Base-by-base conservation (phyloP, 495 filamentous ascomycete species). In the Xylaria nigripes region DNA sequence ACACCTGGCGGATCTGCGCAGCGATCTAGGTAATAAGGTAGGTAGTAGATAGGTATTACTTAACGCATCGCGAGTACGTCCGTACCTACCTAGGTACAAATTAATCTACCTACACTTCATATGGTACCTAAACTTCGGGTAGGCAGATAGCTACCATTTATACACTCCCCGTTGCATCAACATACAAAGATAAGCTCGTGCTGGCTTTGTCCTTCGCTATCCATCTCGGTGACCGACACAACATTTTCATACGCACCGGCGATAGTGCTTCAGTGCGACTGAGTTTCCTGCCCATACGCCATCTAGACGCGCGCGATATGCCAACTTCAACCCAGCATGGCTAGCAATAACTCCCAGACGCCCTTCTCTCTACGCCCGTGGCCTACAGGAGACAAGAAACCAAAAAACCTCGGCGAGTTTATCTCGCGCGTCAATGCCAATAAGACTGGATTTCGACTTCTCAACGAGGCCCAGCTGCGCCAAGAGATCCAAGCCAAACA, bases 401-500 rank as follows among this genome's bases (percentile, higher is more conserved):
- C 78, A n/a, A 79, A 83, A 51, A 78, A 73, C 12, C 70, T 94
- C 12, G 74, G 79, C n/a, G 79, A 83, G 36, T 80, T 90, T 46
- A 88, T 93, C 51, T 68, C 76, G 44, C 84, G 89, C 50, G 85
- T 92, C 69, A 88, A 86, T 64, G 68, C 74, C 34, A 79, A 91
- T 58, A 82, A 81, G 53, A 89, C 87, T 23, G 81, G 83, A 7
- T 91, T 95, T 56, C 81, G 85, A 30, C 76, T 79, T 48, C 69
- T 90, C 58, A 84, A 78, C 48, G 81, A 86, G 65, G 76, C 78
- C 30, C 72, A 78, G 16, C 63, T 90, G 2, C 76, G 74, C 15
- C 75, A 79, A 36, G 79, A 84, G 62, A 81, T 87, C 30, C 73
- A 76, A 32, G 71, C 75, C 21, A 71, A 73, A 34, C 69, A 81